Evolutionary conservation across 768 basidiomycete genomes (phyloP), one percentile per base, ranked within the genome.

Genomic region (Phanerochaete carnosa): DNA sequence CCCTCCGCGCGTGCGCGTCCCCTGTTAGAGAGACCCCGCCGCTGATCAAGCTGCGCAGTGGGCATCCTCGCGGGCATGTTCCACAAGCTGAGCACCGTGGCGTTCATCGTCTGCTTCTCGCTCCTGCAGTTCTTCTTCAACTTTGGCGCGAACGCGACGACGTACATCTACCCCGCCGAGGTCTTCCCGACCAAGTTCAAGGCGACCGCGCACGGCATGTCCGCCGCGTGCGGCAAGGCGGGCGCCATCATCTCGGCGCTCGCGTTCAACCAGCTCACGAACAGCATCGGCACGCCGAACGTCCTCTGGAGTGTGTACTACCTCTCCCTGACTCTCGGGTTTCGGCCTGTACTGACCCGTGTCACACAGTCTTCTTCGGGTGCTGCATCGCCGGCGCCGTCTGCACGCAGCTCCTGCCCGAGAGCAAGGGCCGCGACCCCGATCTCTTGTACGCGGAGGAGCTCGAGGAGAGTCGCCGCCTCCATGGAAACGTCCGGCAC

Each of bases 231-330:
- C 37, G 91, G 91, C 22, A 92, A 93, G 69, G 77, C 75, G 0
- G 91, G 90, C 55, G 91, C 90, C 0, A 90, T 93, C 76, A 80
- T 91, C 63, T 85, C 87, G 12, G 85, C 87, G 1, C 80, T 91
- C 45, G 88, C 78, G 1, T 91, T 92, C 77, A 90, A 88, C 72
- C 75, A 79, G 0, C 77, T 91, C 29, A 81, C 78, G 26, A 66
- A 79, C 45, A 68, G 75, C 22, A 82, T 89, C 60, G 90, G 90
- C 16, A 88, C 86, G 7, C 81, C 85, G 0, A 73, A 71, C 49
- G 81, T 87, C 7, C 78, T 92, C 7, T 91, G 90, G 88, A 90
- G 88, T 90, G 22, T 11, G 16, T 15, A 16, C 43, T 45, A 15
- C 22, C 43, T 39, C 37, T 39, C 9, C 37, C 19, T 11, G 11